Percentiles rank a stretch among this genome's conserved stretches.
Conservation (phyloP, 2,329 filamentous ascomycete species). For the Colletotrichum liriopes region DNA sequence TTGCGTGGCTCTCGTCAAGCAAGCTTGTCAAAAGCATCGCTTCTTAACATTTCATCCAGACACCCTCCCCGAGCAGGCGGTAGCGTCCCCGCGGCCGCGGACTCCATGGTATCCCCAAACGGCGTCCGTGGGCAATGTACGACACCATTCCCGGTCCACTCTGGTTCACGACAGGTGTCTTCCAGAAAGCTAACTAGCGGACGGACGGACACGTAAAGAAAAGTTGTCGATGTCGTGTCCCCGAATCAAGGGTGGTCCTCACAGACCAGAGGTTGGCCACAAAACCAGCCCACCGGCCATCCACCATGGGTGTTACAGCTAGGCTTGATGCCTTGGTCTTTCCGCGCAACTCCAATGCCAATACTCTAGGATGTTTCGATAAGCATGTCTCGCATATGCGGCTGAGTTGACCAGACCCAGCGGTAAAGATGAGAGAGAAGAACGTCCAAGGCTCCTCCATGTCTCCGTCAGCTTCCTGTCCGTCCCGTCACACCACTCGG, state of each 20-base stretch:
- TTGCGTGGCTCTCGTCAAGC: slow-evolving; percentile 12
- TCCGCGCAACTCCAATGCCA: slow-evolving; percentile 1
- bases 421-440: neutral
- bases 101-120: slow-evolving; percentile 15
- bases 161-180: neutral
- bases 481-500: slow-evolving; percentile 32
- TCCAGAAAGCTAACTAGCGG: slow-evolving; percentile 1
- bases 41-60: slow-evolving; percentile 21
- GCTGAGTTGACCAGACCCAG: neutral
- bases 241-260: slow-evolving; percentile 17
- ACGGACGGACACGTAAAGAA: neutral
- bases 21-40: neutral
- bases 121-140: neutral
- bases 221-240: neutral
- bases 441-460: slow-evolving; percentile 24
- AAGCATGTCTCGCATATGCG: slow-evolving; percentile 9
- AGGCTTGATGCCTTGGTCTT: neutral
- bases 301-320: neutral
- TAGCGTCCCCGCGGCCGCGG: slow-evolving; percentile 4
- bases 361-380: slow-evolving; percentile 25
- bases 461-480: slow-evolving; percentile 24
- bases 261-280: slow-evolving; percentile 12
- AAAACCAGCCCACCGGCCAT: neutral
- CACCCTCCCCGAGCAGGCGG: slow-evolving; percentile 4
- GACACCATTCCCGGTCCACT: neutral